These are phyloP conservation scores for Aspergillus sp. DNA, from an alignment of 2,329 filamentous ascomycete genomes.

Conservation along the genomic window DNA sequence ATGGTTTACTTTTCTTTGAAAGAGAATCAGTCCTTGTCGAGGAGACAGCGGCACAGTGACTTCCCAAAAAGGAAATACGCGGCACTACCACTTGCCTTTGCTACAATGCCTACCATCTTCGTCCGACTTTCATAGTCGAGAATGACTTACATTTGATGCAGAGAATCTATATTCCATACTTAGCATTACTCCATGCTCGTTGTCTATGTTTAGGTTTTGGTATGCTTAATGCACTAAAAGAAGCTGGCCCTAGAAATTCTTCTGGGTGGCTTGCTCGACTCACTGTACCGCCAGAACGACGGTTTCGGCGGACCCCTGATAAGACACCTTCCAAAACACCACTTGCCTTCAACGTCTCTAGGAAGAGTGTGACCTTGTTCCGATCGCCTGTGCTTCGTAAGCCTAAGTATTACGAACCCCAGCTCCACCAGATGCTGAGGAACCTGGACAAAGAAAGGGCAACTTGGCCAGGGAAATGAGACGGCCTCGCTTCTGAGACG, in stretches of 20 bases:
- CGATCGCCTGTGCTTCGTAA: background rate
- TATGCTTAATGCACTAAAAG: background rate
- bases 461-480: background rate
- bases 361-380: background rate
- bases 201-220: background rate
- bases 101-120: background rate
- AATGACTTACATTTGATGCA: background rate
- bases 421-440: background rate
- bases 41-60: background rate
- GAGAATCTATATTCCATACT: background rate
- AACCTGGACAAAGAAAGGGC: background rate
- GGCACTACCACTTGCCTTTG: background rate
- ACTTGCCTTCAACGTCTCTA: background rate
- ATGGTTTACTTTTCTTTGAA: background rate
- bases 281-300: background rate
- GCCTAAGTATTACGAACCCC: background rate
- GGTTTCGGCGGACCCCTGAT: background rate
- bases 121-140: background rate
- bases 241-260: background rate
- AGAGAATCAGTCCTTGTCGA: background rate
- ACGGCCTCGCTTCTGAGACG: background rate
- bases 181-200: background rate
- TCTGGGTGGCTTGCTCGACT: background rate
- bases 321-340: background rate
- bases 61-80: background rate